These are phyloP conservation scores for Penicillium chermesinum DNA, from an alignment of 495 filamentous ascomycete genomes.

Conservation along the genomic window DNA sequence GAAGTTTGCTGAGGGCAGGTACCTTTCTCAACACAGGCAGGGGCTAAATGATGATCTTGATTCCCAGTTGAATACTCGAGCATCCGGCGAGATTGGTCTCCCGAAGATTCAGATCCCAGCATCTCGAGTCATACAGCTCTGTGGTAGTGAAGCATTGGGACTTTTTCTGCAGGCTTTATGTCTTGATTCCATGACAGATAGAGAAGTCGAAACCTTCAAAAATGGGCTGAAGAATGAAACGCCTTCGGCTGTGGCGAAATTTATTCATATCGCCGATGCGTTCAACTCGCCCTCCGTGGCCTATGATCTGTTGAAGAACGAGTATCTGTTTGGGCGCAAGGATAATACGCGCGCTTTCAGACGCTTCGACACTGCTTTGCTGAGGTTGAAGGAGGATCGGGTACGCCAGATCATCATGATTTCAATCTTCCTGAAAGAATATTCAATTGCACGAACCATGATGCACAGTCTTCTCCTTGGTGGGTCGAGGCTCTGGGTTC, in stretches of 20 bases:
- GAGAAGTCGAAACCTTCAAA: constrained; percentile 17
- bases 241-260: constrained; percentile 26
- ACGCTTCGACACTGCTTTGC: constrained; percentile 5
- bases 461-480: constrained; percentile 56
- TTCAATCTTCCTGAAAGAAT: constrained; percentile 24
- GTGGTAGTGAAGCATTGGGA: constrained; percentile 33
- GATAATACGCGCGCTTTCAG: constrained; percentile 5
- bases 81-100: constrained; percentile 4
- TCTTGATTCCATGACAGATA: constrained; percentile 20
- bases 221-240: constrained; percentile 23
- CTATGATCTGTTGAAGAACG: constrained; percentile 11
- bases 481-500: constrained; percentile 61
- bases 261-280: constrained; percentile 34
- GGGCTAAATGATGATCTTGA: not conserved
- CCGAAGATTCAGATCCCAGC: constrained; percentile 28
- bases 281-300: constrained; percentile 30
- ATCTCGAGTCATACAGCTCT: constrained; percentile 16
- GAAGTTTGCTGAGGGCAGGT: constrained; percentile 45
- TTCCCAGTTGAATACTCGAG: not conserved
- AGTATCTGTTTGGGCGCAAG: constrained; percentile 29
- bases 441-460: constrained; percentile 20
- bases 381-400: constrained; percentile 38
- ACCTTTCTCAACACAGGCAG: constrained; percentile 23
- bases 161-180: constrained; percentile 36
- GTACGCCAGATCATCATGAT: constrained; percentile 38